Evolutionary conservation across 2,329 filamentous ascomycete species (phyloP).

Genomic region (Coniella lustricola): DNA sequence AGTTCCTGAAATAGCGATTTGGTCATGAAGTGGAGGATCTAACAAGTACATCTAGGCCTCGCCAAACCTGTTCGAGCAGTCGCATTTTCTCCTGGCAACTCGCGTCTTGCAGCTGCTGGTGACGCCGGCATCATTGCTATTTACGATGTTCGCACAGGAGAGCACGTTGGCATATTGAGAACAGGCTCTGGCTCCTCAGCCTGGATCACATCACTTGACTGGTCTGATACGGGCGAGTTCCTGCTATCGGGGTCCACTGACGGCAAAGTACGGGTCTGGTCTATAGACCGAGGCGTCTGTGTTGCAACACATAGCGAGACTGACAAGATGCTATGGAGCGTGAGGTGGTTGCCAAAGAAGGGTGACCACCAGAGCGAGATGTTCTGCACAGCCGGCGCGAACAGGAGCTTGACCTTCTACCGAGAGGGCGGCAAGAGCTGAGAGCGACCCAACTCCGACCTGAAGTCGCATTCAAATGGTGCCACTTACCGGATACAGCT

Average conservation of each 20-base stretch:
- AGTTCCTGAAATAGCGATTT: slow-evolving; percentile 18
- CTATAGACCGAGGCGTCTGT: slow-evolving; percentile 71
- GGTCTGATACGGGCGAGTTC: slow-evolving; percentile 89
- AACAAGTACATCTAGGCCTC: slow-evolving; percentile 49
- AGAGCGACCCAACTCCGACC: too few species aligned
- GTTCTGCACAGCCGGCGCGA: slow-evolving; percentile 75
- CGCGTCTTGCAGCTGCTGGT: slow-evolving; percentile 79
- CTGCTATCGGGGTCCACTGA: slow-evolving; percentile 83
- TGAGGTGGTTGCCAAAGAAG: slow-evolving; percentile 74
- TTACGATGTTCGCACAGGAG: slow-evolving; percentile 87
- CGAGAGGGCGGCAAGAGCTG: slow-evolving; percentile 54
- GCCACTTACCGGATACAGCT: too few species aligned
- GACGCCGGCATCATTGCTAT: slow-evolving; percentile 84
- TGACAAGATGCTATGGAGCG: slow-evolving; percentile 75
- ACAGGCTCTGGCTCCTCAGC: slow-evolving; percentile 59
- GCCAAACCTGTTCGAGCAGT: slow-evolving; percentile 80
- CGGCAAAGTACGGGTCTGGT: slow-evolving; percentile 95
- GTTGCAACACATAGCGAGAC: slow-evolving; percentile 93
- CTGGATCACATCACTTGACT: slow-evolving; percentile 88
- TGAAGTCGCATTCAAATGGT: too few species aligned
- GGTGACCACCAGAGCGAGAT: slow-evolving; percentile 52
- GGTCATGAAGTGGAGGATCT: neutral
- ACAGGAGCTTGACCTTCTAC: slow-evolving; percentile 72
- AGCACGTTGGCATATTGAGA: slow-evolving; percentile 77
- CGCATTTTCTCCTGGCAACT: slow-evolving; percentile 80